A percentile compares a stretch with the other conserved stretches of the same genome.
These are phyloP conservation scores for Clausena lansium DNA, from an alignment of 345 rosid species.

Conservation along the genomic window DNA sequence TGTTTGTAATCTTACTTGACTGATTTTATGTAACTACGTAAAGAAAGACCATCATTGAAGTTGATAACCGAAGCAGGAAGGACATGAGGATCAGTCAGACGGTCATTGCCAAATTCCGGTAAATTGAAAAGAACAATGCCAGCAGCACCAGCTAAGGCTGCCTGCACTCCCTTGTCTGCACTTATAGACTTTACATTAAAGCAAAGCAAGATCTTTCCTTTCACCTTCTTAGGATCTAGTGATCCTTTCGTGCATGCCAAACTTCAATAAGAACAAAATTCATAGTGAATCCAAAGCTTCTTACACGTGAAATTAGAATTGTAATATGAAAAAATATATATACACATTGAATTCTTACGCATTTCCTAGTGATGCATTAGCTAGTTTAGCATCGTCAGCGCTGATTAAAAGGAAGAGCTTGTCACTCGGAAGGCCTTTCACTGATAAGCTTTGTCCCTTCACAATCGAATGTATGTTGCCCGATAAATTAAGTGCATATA, in stretches of 20 bases:
- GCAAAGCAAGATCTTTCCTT: conserved; percentile 75
- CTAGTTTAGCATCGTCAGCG: conserved; percentile 49
- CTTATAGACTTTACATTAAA: conserved; percentile 49
- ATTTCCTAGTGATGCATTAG: conserved; percentile 41
- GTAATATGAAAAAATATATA: background rate
- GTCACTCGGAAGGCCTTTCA: conserved; percentile 34
- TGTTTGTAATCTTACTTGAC: conserved; percentile 33
- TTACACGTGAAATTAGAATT: background rate
- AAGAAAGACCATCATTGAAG: conserved; percentile 42
- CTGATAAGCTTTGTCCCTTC: conserved; percentile 81
- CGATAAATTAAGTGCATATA: background rate
- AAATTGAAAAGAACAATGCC: conserved; percentile 75
- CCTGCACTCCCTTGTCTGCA: conserved; percentile 59
- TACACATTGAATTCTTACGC: conserved; percentile 49
- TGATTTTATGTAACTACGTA: conserved; percentile 51
- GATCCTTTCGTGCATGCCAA: conserved; percentile 51
- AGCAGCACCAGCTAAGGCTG: conserved; percentile 60
- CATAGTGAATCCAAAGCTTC: background rate
- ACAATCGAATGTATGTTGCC: background rate
- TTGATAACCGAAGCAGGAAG: conserved; percentile 71
- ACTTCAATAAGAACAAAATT: conserved; percentile 29
- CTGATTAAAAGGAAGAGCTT: conserved; percentile 55
- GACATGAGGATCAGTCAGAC: conserved; percentile 56
- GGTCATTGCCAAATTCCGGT: conserved; percentile 37
- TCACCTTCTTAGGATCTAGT: conserved; percentile 56